Percentiles rank a stretch among this genome's conserved stretches.
Evolutionary conservation across 257 asterid species (phyloP).

Genomic region (Nicotiana attenuata): DNA sequence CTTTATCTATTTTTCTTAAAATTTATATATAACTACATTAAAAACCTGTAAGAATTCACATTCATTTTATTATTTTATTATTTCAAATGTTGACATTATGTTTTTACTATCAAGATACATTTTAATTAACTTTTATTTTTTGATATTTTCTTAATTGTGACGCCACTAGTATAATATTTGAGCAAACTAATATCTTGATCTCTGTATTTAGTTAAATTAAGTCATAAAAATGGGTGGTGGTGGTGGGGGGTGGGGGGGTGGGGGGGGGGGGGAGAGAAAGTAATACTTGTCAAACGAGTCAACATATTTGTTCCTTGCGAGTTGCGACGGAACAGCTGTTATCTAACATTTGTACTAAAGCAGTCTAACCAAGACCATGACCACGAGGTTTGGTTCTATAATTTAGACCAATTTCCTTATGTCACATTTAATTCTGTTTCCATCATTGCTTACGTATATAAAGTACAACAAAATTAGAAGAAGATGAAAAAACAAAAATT

Average conservation of each 20-base stretch:
- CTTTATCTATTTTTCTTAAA: not conserved
- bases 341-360: not conserved
- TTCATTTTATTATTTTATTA: not conserved
- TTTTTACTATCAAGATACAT: not conserved
- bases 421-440: not conserved
- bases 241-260: too few species aligned
- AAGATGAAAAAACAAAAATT: not conserved
- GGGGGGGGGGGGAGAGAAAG: too few species aligned
- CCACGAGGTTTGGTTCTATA: not conserved
- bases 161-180: not conserved
- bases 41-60: not conserved
- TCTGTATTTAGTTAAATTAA: not conserved
- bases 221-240: not conserved
- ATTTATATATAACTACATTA: not conserved
- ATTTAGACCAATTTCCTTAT: too few species aligned
- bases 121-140: not conserved
- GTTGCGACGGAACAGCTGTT: not conserved
- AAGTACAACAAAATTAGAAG: not conserved
- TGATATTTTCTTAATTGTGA: not conserved
- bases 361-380: constrained; percentile 9
- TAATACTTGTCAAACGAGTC: constrained; percentile 8
- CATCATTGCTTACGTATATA: constrained; percentile 25
- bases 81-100: not conserved
- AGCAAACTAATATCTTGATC: not conserved
- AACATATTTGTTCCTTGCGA: not conserved